These are phyloP conservation scores for Aureobasidium sp. DNA, from an alignment of 2,329 filamentous ascomycete species.

Conservation along the genomic window DNA sequence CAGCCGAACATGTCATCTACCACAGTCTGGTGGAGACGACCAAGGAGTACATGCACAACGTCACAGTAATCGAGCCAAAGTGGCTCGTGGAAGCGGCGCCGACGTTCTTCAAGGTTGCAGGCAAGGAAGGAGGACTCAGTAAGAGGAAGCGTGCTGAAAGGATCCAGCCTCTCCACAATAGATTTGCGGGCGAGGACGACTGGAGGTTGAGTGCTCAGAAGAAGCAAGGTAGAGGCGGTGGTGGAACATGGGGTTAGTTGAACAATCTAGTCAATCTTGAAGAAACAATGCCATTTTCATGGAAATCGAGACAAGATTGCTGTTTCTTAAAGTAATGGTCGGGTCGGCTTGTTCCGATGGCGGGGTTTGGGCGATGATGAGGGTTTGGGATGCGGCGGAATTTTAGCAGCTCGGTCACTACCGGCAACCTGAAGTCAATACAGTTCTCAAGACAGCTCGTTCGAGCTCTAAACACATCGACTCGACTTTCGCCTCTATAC, in stretches of 20 bases:
- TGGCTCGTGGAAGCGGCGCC: conserved; percentile 93
- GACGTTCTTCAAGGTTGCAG: conserved; percentile 96
- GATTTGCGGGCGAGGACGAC: conserved; percentile 85
- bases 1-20: conserved; percentile 93
- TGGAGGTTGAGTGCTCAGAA: conserved; percentile 88
- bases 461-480: conserved; percentile 14
- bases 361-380: not conserved
- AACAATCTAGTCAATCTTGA: not conserved
- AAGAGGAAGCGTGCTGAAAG: conserved; percentile 91
- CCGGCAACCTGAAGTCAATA: conserved; percentile 21
- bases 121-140: conserved; percentile 66
- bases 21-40: conserved; percentile 84
- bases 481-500: not conserved
- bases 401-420: not conserved
- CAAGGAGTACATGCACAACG: conserved; percentile 97
- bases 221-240: conserved; percentile 73
- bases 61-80: conserved; percentile 88
- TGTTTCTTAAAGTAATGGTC: too few relatives aligned
- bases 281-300: not conserved
- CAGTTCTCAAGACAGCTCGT: conserved; percentile 18
- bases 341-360: conserved; percentile 3
- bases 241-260: conserved; percentile 78
- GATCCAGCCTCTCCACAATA: conserved; percentile 91
- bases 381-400: not conserved
- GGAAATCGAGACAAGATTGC: too few relatives aligned